Evolutionary conservation across 140 eudicot species (phyloP).

Genomic region (Ambrosia hybrid): DNA sequence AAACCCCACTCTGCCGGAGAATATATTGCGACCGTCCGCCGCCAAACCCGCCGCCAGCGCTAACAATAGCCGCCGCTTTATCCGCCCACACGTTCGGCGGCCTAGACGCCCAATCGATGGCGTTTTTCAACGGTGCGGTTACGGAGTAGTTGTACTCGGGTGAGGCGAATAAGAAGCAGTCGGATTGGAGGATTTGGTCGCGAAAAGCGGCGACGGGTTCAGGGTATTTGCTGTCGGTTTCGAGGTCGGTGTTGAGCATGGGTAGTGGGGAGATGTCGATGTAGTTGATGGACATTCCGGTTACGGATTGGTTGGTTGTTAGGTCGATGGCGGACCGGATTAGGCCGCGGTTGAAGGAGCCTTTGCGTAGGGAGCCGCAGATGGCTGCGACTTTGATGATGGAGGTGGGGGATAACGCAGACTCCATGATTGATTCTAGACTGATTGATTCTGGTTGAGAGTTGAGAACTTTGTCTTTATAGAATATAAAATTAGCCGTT

Average conservation of each 20-base stretch:
- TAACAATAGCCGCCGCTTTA: conserved; percentile 71
- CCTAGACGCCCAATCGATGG: conserved; percentile 82
- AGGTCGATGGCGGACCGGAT: conserved; percentile 61
- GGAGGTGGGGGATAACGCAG: conserved; percentile 17
- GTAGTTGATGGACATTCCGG: conserved; percentile 54
- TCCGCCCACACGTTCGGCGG: conserved; percentile 79
- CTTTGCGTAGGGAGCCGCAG: conserved; percentile 77
- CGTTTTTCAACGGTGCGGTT: conserved; percentile 75
- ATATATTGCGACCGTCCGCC: conserved; percentile 73
- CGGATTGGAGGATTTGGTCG: conserved; percentile 55
- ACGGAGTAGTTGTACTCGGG: conserved; percentile 85
- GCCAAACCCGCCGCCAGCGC: conserved; percentile 74
- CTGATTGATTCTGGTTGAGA: neutral
- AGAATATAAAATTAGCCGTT: too few relatives aligned
- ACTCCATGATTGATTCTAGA: neutral
- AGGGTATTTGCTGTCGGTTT: conserved; percentile 52
- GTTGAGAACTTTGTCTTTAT: too few relatives aligned
- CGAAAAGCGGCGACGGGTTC: conserved; percentile 59
- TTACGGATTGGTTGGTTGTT: conserved; percentile 35
- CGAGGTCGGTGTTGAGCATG: conserved; percentile 75
- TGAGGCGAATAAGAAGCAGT: conserved; percentile 66
- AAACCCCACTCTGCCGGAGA: conserved; percentile 75
- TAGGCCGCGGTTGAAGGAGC: conserved; percentile 59
- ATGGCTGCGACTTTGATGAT: conserved; percentile 60
- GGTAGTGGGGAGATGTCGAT: conserved; percentile 66